phyloP scores from a whole-genome alignment of 2,329 filamentous ascomycete species.

The Diaporthe capsici region DNA sequence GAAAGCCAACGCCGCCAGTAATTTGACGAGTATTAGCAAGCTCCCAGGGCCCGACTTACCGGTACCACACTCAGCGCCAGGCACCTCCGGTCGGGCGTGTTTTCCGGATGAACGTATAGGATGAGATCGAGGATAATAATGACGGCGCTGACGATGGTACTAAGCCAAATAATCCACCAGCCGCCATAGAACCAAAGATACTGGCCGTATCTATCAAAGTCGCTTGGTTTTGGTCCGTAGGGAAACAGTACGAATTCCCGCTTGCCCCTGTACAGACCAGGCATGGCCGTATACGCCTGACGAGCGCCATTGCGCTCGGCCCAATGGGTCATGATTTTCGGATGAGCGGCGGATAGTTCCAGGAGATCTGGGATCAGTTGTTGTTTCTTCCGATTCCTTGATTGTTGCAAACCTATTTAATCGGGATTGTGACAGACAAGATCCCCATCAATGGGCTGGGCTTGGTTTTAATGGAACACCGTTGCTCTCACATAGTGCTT shows the following conservation, averaged over 20 bases:
- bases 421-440: not conserved
- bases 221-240: not conserved
- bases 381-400: not conserved
- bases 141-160: not conserved
- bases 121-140: not conserved
- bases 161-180: constrained; percentile 7
- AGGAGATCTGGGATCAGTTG: too few relatives aligned
- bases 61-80: not conserved
- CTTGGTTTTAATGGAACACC: not conserved
- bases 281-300: not conserved
- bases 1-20: too few relatives aligned
- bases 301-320: constrained; percentile 2
- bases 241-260: not conserved
- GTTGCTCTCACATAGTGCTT: not conserved
- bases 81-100: not conserved
- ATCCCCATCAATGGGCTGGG: not conserved
- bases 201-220: constrained; percentile 1
- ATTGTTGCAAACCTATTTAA: not conserved
- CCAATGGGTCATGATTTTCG: not conserved
- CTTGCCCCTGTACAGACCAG: constrained; percentile 6
- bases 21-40: not conserved
- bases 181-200: constrained; percentile 8
- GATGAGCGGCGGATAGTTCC: not conserved
- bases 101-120: not conserved
- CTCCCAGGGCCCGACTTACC: not conserved